A percentile compares a stretch with the other conserved stretches of the same genome.
Conservation (phyloP, 2,329 filamentous ascomycete genomes). For the Sarocladiaceae sp. region DNA sequence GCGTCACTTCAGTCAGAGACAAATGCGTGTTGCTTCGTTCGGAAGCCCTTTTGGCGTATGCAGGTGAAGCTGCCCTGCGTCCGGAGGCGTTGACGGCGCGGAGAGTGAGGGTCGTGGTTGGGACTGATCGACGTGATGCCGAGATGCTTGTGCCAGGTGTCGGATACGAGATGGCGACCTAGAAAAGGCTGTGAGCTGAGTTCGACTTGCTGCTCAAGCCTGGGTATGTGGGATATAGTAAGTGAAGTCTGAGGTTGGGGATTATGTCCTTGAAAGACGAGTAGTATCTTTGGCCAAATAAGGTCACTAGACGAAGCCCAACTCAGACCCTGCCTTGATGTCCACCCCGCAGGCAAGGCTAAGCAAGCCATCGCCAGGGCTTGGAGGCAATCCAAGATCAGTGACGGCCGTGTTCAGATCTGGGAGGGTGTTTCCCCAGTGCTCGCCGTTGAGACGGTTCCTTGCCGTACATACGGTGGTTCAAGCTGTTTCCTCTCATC, state of each 20-base stretch:
- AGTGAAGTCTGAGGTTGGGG: background rate
- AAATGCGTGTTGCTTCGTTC: background rate
- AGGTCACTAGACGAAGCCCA: constrained; percentile 1
- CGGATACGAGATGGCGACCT: too few species aligned
- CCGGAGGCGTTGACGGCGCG: constrained; percentile 5
- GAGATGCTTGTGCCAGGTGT: too few species aligned
- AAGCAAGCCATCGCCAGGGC: constrained; percentile 7
- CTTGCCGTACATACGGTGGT: background rate
- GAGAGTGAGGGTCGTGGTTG: background rate
- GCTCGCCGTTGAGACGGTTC: constrained; percentile 6
- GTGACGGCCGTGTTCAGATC: constrained; percentile 1
- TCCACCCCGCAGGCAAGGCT: constrained; percentile 8
- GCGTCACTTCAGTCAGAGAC: constrained; percentile 5
- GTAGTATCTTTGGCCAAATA: background rate
- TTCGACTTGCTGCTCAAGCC: too few species aligned
- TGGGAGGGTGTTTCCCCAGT: constrained; percentile 3
- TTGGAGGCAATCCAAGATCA: constrained; percentile 5
- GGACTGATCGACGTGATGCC: background rate
- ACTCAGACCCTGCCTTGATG: constrained; percentile 4
- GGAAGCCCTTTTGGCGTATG: constrained; percentile 5
- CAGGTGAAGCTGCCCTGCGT: constrained; percentile 7
- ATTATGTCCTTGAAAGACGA: background rate
- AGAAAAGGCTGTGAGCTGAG: too few species aligned
- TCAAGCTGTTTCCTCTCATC: too few species aligned
- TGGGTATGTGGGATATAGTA: too few species aligned